Evolutionary conservation across 805 yeast genomes (phyloP), one percentile per base, ranked within the genome.

Genomic region (Wickerhamiella allomyrinae): DNA sequence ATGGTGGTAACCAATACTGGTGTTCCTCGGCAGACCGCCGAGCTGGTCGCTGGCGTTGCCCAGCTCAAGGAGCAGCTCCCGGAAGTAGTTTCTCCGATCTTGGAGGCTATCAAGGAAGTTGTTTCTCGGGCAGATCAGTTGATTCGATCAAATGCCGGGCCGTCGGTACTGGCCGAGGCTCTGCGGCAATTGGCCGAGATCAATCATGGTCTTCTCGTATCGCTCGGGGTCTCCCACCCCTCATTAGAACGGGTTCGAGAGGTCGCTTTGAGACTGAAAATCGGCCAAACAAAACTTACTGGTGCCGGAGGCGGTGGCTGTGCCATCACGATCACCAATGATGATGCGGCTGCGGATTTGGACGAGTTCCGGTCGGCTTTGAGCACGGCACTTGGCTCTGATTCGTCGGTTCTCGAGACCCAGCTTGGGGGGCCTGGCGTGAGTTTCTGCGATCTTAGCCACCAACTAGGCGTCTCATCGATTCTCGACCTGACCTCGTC

Each of bases 251-350:
- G 68, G 40, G 74, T 89, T 22, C 79, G 76, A 53, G 61, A 73
- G 17, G 63, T 74, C n/a, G 71, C 84, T 20, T 87, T 81, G 54
- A 69, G 68, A 40, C 53, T 74, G 43, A 57, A 65, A 3, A 59
- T 91, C 14, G 98, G 98, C 7, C 76, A 80, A 44, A 89, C 98
- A 0, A 91, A 91, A 59, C 70, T 91, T 42, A 91, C 98, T 0
- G 98, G 98, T 34, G 98, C 98, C 0, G 98, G 98, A 27, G 98
- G 98, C 17, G 98, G 98, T 40, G 98, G 98, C 2, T 91, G 98
- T 66, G 94, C 97, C 9, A 79, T 91, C 43, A 91, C 97, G 0
- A 62, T 91, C 29, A 66, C 87, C 13, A 50, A 52, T 14, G 75
- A 71, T 33, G 66, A 63, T 2, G 61, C 58, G 1, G 51, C 52